Conservation (phyloP, 192 early-diverging fungal species). For the Mortierella hygrophila region DNA sequence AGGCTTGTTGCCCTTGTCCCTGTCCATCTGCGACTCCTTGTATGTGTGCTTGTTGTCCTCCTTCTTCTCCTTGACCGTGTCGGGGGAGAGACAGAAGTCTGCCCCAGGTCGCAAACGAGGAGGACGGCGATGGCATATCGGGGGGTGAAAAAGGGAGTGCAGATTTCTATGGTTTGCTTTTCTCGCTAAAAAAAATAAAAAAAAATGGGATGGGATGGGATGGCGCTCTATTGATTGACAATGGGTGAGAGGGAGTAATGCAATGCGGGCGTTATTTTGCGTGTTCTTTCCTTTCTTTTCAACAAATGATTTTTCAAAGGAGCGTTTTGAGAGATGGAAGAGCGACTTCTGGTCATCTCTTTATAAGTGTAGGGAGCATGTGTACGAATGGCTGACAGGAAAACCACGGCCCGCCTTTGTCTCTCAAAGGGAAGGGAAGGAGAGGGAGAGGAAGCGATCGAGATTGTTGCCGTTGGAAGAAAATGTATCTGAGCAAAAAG, state of each 20-base stretch:
- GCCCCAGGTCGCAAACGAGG: slow-evolving; percentile 36
- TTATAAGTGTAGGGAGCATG: not conserved
- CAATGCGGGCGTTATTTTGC: slow-evolving; percentile 1
- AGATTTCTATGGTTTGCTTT: not conserved
- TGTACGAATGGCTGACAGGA: not conserved
- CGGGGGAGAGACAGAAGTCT: slow-evolving; percentile 12
- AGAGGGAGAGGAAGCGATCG: not conserved
- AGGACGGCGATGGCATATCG: slow-evolving; percentile 14
- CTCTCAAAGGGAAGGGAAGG: not conserved
- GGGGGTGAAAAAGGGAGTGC: too few species aligned
- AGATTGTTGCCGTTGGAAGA: not conserved
- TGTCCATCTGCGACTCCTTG: not conserved
- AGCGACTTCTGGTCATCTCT: too few species aligned
- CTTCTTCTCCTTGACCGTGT: not conserved
- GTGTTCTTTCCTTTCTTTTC: not conserved
- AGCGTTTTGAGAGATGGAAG: too few species aligned
- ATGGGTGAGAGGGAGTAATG: not conserved
- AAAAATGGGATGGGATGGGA: not conserved
- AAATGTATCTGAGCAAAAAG: too few species aligned
- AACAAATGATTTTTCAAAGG: too few species aligned
- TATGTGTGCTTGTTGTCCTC: not conserved
- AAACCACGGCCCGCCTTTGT: not conserved
- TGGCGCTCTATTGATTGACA: too few species aligned
- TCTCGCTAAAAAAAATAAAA: not conserved
- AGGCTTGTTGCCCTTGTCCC: not conserved